phyloP scores from a whole-genome alignment of 2,329 filamentous ascomycete genomes.

The Atkinsonella texensis region DNA sequence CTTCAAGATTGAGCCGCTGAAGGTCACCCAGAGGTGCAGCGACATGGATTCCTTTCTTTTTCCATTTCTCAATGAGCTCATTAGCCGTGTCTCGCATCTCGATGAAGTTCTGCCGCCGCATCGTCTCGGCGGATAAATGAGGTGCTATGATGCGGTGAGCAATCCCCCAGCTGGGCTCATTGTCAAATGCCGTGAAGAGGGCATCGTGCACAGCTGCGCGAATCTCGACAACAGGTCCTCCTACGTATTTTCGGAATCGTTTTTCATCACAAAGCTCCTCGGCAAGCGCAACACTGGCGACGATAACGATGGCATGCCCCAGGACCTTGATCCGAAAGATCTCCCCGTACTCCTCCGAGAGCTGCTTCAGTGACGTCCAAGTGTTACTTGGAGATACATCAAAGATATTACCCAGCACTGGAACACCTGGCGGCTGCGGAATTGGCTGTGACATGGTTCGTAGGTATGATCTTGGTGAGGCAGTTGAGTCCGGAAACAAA shows the following conservation, averaged over 20 bases:
- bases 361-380: slow-evolving; percentile 24
- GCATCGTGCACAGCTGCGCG: slow-evolving; percentile 35
- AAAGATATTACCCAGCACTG: slow-evolving; percentile 26
- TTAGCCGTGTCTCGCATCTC: slow-evolving; percentile 37
- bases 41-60: slow-evolving; percentile 14
- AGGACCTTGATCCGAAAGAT: slow-evolving; percentile 27
- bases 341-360: slow-evolving; percentile 24
- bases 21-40: slow-evolving; percentile 37
- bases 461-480: no score
- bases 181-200: slow-evolving; percentile 39
- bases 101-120: slow-evolving; percentile 24
- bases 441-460: slow-evolving; percentile 21
- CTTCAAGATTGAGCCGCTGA: slow-evolving; percentile 40
- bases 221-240: slow-evolving; percentile 40
- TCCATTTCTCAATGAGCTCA: slow-evolving; percentile 41
- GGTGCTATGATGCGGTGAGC: slow-evolving; percentile 41
- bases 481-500: no score
- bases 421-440: slow-evolving; percentile 22
- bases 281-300: slow-evolving; percentile 35
- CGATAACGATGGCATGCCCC: slow-evolving; percentile 26
- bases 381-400: slow-evolving; percentile 23
- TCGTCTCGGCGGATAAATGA: slow-evolving; percentile 21
- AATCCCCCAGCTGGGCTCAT: slow-evolving; percentile 37
- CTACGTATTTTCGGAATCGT: slow-evolving; percentile 42
- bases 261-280: slow-evolving; percentile 40